phyloP scores from a whole-genome alignment of 2,329 filamentous ascomycete species.

The Diplodia mutila region DNA sequence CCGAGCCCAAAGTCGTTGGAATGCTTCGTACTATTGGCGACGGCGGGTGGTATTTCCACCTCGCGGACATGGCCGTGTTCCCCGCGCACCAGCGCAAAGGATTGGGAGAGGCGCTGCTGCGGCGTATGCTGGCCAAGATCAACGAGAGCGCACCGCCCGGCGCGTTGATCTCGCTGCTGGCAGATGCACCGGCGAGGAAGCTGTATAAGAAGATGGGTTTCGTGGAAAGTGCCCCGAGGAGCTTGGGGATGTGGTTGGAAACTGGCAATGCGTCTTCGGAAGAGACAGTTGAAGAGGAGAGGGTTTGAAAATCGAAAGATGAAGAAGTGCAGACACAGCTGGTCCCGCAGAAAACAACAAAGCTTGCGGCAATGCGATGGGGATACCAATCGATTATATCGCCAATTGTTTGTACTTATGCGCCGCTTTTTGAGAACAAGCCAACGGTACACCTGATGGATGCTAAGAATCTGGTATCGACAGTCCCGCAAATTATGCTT shows the following conservation, averaged over 20 bases:
- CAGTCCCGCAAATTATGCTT: neutral
- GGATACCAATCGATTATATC: neutral
- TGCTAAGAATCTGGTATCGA: constrained; percentile 15
- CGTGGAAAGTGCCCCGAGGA: constrained; percentile 33
- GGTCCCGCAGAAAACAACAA: neutral
- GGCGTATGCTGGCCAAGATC: constrained; percentile 44
- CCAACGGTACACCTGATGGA: neutral
- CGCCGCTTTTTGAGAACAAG: neutral
- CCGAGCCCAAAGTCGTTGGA: constrained; percentile 35
- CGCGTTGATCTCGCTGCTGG: constrained; percentile 47
- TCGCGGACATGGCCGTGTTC: constrained; percentile 53
- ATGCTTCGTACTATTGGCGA: constrained; percentile 56
- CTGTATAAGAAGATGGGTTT: constrained; percentile 51
- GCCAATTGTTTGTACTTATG: neutral
- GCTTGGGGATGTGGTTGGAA: constrained; percentile 42
- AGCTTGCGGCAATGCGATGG: neutral
- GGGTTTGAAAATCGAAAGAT: neutral
- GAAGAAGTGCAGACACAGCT: neutral
- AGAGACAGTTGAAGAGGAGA: neutral
- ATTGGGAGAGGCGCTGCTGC: constrained; percentile 48
- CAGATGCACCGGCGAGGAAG: constrained; percentile 46
- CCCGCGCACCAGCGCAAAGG: constrained; percentile 51
- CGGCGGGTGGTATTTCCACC: constrained; percentile 55
- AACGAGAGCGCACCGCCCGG: constrained; percentile 40
- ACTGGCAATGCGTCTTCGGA: neutral